Conservation (phyloP, 2,329 filamentous ascomycete species). For the Scytalidium lignicola region DNA sequence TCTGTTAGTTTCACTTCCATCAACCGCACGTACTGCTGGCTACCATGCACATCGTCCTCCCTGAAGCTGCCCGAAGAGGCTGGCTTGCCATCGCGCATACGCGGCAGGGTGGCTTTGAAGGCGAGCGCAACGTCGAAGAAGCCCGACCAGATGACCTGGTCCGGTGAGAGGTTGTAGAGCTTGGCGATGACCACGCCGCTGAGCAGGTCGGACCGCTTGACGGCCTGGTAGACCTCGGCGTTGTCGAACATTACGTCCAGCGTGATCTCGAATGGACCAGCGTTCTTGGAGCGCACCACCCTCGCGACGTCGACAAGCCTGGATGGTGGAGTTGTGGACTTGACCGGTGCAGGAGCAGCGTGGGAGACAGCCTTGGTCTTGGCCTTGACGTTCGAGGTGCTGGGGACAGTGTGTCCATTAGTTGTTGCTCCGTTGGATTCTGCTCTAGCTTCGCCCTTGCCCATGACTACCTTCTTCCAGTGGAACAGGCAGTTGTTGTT, state of each 20-base stretch:
- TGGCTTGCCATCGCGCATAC: constrained; percentile 16
- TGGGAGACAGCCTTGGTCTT: too few relatives aligned
- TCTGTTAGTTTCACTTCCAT: constrained; percentile 20
- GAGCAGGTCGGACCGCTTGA: constrained; percentile 33
- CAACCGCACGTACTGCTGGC: constrained; percentile 34
- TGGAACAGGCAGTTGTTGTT: background rate
- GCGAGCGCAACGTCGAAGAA: constrained; percentile 40
- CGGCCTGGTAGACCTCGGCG: constrained; percentile 26
- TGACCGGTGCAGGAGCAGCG: constrained; percentile 9
- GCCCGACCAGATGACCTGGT: constrained; percentile 11
- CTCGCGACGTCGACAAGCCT: constrained; percentile 33
- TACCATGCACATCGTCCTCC: constrained; percentile 33
- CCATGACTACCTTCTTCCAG: background rate
- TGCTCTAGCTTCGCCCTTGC: background rate
- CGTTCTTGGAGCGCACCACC: constrained; percentile 45
- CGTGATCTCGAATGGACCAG: constrained; percentile 47
- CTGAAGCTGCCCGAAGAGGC: constrained; percentile 31
- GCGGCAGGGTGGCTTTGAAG: constrained; percentile 39
- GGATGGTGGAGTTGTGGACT: constrained; percentile 38
- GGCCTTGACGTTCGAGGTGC: too few relatives aligned
- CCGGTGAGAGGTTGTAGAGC: constrained; percentile 21
- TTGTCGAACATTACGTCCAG: constrained; percentile 45
- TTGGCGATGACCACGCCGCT: constrained; percentile 27
- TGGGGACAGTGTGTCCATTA: background rate
- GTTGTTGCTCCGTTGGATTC: background rate